Evolutionary conservation across 768 basidiomycete genomes (phyloP).

Genomic region (Mycena indigotica): DNA sequence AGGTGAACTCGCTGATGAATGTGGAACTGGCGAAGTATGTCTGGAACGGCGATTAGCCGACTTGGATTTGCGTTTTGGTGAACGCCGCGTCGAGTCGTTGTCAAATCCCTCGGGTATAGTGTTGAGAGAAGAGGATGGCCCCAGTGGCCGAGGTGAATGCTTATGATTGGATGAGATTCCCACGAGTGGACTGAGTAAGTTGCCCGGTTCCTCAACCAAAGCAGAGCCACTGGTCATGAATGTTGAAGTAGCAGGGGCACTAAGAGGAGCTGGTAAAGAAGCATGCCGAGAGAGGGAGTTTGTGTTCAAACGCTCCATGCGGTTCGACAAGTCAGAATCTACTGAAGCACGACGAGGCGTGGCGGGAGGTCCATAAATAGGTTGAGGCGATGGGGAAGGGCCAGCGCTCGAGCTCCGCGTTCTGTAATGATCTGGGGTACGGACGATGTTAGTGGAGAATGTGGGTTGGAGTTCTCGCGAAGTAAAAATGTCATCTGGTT

Average conservation of each 20-base stretch:
- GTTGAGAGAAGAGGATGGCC: slow-evolving; percentile 34
- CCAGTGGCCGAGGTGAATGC: slow-evolving; percentile 25
- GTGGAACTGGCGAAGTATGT: slow-evolving; percentile 9
- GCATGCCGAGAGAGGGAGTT: slow-evolving; percentile 35
- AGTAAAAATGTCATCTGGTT: slow-evolving; percentile 51
- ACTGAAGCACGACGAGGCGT: slow-evolving; percentile 19
- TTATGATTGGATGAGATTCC: slow-evolving; percentile 36
- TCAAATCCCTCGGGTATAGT: slow-evolving; percentile 40
- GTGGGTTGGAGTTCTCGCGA: slow-evolving; percentile 61
- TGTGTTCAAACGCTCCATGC: slow-evolving; percentile 33
- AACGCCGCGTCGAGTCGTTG: slow-evolving; percentile 11
- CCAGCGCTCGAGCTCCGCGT: slow-evolving; percentile 27
- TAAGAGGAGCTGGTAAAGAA: slow-evolving; percentile 34
- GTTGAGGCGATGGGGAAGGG: slow-evolving; percentile 23
- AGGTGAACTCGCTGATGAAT: not conserved
- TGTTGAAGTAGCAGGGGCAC: slow-evolving; percentile 25
- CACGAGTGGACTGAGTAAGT: slow-evolving; percentile 50
- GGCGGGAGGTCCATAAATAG: slow-evolving; percentile 20
- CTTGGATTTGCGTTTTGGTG: slow-evolving; percentile 7
- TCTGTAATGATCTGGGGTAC: slow-evolving; percentile 65
- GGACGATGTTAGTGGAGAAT: slow-evolving; percentile 68
- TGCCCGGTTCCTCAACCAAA: slow-evolving; percentile 48
- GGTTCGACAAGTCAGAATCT: slow-evolving; percentile 29
- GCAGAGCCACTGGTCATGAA: slow-evolving; percentile 29
- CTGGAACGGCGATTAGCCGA: slow-evolving; percentile 12